phyloP scores from a whole-genome alignment of 225 moss, liverwort and hornwort species.

The Polytrichum formosum region DNA sequence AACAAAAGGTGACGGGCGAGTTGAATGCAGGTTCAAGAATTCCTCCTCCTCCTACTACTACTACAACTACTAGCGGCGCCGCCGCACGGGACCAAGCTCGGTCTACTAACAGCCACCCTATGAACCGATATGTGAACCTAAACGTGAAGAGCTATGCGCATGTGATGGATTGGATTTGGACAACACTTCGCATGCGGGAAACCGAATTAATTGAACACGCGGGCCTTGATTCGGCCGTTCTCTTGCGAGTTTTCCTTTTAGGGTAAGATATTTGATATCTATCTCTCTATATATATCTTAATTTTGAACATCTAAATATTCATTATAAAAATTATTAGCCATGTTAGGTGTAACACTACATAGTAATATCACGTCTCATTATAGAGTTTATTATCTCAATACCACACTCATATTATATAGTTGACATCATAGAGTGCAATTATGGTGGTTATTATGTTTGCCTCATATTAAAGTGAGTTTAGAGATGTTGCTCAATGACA shows the following conservation, averaged over 20 bases:
- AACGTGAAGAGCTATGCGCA: constrained; percentile 69
- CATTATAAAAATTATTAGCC: too few relatives aligned
- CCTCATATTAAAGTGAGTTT: background rate
- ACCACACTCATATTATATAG: too few relatives aligned
- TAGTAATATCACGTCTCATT: too few relatives aligned
- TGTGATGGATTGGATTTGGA: constrained; percentile 86
- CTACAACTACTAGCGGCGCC: too few relatives aligned
- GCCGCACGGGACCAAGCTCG: too few relatives aligned
- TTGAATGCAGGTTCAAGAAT: constrained; percentile 7
- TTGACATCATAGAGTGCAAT: too few relatives aligned
- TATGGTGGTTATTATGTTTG: too few relatives aligned
- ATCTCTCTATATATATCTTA: too few relatives aligned
- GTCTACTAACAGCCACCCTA: constrained; percentile 1
- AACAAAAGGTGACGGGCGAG: constrained; percentile 32
- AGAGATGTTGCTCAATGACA: constrained; percentile 21
- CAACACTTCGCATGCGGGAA: constrained; percentile 76
- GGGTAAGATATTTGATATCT: constrained; percentile 33
- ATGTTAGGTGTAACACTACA: too few relatives aligned
- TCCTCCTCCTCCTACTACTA: too few relatives aligned
- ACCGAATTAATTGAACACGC: constrained; percentile 70
- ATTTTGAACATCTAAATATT: too few relatives aligned
- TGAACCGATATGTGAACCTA: constrained; percentile 70
- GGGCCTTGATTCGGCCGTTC: constrained; percentile 79
- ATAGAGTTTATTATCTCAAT: too few relatives aligned
- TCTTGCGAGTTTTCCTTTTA: constrained; percentile 64